These are phyloP conservation scores for Inga oerstediana DNA, from an alignment of 306 rosid genomes.

Conservation along the genomic window DNA sequence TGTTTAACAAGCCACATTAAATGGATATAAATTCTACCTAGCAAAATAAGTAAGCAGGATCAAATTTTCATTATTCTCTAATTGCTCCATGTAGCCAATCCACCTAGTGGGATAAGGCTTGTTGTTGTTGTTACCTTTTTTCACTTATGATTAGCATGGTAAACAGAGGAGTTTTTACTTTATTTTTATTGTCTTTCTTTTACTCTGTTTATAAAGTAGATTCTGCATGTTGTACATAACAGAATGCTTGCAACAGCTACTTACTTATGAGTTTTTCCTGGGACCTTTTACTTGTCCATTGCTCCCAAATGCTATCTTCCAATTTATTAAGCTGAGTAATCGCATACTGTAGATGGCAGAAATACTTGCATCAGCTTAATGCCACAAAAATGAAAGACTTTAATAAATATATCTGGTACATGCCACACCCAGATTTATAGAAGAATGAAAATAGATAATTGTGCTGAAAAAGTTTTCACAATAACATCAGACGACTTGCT, in stretches of 20 bases:
- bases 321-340: conserved; percentile 82
- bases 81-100: too few relatives aligned
- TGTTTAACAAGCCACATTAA: neutral
- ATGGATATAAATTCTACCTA: conserved; percentile 14
- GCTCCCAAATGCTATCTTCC: conserved; percentile 97
- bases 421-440: neutral
- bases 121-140: neutral
- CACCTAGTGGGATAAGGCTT: too few relatives aligned
- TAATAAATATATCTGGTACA: conserved; percentile 7
- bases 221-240: conserved; percentile 55
- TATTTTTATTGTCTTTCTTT: neutral
- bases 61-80: conserved; percentile 1
- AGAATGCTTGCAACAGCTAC: conserved; percentile 38
- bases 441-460: conserved; percentile 1
- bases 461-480: conserved; percentile 3
- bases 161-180: neutral
- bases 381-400: conserved; percentile 24
- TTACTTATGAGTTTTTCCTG: conserved; percentile 60
- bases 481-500: neutral
- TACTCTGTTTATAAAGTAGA: neutral
- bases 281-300: conserved; percentile 75
- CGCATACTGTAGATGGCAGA: conserved; percentile 72
- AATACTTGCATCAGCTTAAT: conserved; percentile 34
- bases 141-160: neutral
- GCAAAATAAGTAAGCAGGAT: conserved; percentile 2